Evolutionary conservation across 352 stramenopile species (phyloP), one percentile per base, ranked within the genome.

Genomic region (Globisporangium cystogenes): DNA sequence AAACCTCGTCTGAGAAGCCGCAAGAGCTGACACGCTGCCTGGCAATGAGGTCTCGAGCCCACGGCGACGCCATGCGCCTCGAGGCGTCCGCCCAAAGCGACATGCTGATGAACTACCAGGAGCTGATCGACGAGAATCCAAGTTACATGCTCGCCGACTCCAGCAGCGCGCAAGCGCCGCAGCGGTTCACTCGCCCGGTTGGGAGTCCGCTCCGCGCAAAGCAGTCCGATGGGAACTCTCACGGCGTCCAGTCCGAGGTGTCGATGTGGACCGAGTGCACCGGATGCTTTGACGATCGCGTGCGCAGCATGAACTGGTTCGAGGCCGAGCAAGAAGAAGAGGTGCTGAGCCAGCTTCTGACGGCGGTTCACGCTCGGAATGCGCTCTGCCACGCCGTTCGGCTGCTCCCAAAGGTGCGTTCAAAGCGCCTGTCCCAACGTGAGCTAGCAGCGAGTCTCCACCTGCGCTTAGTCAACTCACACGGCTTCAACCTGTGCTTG

Each of bases 61-160:
- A 35, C 4, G 12, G 35, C 16, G 36, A 58, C 10, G 12, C 8
- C 7, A 16, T n/a, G 26, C 27, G 21, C 23, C n/a, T 53, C 3
- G 57, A 64, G 15, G 42, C 48, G 27, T 37, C 31, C 1, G 43
- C 27, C 23, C 57, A 54, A 8, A 57, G 44, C 4, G 57, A 59
- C 7, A 37, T 48, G 46, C 16, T 59, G 24, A 57, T 81, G 44
- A 83, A 70, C 26, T 72, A 86, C 6, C 81, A 92, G 65, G 82
- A 90, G 21, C 64, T 86, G 7, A 71, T 75, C 21, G 82, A 90
- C 14, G 82, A 95, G 50, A 95, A 95, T 41, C 68, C 76, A 27
- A 93, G 76, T 37, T 95, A 93, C 27, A 59, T 63, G 24, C 67
- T 95, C 10, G 46, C 66, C 5, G 82, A 95, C 51, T 80, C 78